A percentile compares a stretch with the other conserved stretches of the same genome.
phyloP scores from a whole-genome alignment of 352 stramenopile species.

The Pythium phragmiticola region DNA sequence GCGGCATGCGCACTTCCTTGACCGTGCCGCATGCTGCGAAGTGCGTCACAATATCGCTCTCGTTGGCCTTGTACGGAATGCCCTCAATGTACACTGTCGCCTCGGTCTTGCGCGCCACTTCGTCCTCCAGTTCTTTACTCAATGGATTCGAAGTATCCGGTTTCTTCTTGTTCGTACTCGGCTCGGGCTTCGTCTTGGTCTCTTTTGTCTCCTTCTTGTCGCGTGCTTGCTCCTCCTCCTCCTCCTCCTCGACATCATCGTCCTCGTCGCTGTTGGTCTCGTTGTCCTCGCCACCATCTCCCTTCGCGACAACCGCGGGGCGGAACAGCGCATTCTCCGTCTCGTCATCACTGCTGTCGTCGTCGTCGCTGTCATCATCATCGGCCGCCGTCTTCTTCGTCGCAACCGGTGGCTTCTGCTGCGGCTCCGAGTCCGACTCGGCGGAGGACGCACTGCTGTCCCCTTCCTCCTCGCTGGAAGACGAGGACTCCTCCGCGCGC shows the following conservation, averaged over 20 bases:
- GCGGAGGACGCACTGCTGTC: conserved; percentile 3
- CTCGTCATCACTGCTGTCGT: conserved; percentile 42
- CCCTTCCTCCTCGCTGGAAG: conserved; percentile 20
- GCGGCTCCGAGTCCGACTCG: conserved; percentile 9
- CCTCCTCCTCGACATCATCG: conserved; percentile 27
- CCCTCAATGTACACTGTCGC: conserved; percentile 94
- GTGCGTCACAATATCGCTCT: conserved; percentile 90
- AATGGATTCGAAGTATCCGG: conserved; percentile 20
- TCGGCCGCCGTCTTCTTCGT: conserved; percentile 1
- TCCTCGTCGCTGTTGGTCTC: conserved; percentile 35
- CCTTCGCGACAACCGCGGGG: conserved; percentile 25
- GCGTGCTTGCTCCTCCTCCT: conserved; percentile 36
- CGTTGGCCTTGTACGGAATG: conserved; percentile 91
- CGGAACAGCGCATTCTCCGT: conserved; percentile 81
- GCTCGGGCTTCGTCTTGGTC: conserved; percentile 25
- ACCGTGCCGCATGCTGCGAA: conserved; percentile 89
- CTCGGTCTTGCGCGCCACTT: conserved; percentile 74
- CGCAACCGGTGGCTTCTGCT: not conserved
- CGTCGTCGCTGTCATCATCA: conserved; percentile 16
- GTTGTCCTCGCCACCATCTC: conserved; percentile 7
- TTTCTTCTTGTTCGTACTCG: conserved; percentile 23
- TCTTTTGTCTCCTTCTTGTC: conserved; percentile 63
- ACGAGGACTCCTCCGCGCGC: conserved; percentile 26
- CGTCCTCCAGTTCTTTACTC: conserved; percentile 40
- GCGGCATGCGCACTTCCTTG: conserved; percentile 92